phyloP scores from a whole-genome alignment of 257 asterid genomes.

The Orobanche coerulescens region DNA sequence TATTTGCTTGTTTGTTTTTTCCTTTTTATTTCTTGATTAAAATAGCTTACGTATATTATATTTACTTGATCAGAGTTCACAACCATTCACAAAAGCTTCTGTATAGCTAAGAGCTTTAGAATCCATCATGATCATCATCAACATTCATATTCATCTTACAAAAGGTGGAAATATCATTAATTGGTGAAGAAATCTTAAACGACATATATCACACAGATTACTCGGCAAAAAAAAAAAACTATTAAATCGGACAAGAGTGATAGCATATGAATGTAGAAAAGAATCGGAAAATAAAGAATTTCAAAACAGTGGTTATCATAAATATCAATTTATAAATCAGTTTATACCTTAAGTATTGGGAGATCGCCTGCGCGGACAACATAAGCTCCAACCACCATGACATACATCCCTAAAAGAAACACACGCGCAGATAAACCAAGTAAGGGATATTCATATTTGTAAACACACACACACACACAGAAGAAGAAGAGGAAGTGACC shows the following conservation, averaged over 20 bases:
- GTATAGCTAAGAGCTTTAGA: background rate
- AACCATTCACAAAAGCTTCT: background rate
- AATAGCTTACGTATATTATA: background rate
- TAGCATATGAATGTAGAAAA: background rate
- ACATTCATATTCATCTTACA: background rate
- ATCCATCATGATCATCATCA: conserved; percentile 13
- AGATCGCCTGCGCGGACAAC: conserved; percentile 31
- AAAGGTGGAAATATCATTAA: background rate
- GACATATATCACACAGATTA: background rate
- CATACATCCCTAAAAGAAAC: conserved; percentile 59
- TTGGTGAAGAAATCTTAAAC: background rate
- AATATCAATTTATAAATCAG: background rate
- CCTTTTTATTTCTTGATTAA: too few relatives aligned
- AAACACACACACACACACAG: too few relatives aligned
- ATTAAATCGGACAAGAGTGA: background rate
- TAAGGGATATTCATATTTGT: too few relatives aligned
- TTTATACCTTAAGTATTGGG: conserved; percentile 54
- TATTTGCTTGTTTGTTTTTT: too few relatives aligned
- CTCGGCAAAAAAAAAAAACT: background rate
- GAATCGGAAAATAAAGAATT: background rate
- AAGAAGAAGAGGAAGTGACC: background rate
- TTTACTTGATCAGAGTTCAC: background rate
- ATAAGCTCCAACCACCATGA: conserved; percentile 87
- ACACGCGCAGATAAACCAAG: too few relatives aligned
- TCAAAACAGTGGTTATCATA: background rate